Base-by-base conservation (phyloP, 1,139 yeast species). In the Pichia sp. region DNA sequence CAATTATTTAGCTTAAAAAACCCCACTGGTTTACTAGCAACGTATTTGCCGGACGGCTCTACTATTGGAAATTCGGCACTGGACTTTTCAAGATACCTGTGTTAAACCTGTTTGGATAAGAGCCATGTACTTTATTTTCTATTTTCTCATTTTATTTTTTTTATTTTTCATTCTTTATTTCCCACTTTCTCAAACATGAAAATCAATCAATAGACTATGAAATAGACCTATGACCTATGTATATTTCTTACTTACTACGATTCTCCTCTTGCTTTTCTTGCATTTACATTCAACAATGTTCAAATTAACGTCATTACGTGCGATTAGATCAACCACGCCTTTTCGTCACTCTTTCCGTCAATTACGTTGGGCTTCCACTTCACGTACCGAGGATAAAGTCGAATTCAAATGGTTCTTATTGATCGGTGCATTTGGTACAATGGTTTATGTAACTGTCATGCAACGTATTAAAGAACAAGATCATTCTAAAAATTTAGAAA, bases 351-450 rank as follows among this genome's bases (percentile, higher is more conserved):
- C 38, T 13, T 14, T 19, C 13, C 18, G 41, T 22, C 46, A 44
- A 18, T 7, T 27, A 39, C 42, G 42, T 25, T 5, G 31, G 4
- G 41, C 41, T 3, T 36, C 41, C 22, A 18, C 25, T 19, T 10
- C 14, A 36, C 41, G 41, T 36, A 44, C 44, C 27, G 59, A 55
- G 18, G 53, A 56, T 33, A 54, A 48, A 14, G 52, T 58, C 42
- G 54, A 58, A 29, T 51, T 54, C 29, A 57, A 58, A 49, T 60
- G 65, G 55, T 65, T 67, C 47, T 45, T 64, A 11, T 50, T 63
- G 3, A 62, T 68, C 25, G 68, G 63, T 29, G 53, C 62, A 0
- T 55, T 67, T 22, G 70, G 70, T 48, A 66, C 71, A 3, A 52
- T 60, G 47, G 62, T 67, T 14, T 68, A 67, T 52, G 63, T 57